A percentile compares a stretch with the other conserved stretches of the same genome.
Evolutionary conservation across 495 filamentous ascomycete species (phyloP).

Genomic region (Aspergillus ellipticus): DNA sequence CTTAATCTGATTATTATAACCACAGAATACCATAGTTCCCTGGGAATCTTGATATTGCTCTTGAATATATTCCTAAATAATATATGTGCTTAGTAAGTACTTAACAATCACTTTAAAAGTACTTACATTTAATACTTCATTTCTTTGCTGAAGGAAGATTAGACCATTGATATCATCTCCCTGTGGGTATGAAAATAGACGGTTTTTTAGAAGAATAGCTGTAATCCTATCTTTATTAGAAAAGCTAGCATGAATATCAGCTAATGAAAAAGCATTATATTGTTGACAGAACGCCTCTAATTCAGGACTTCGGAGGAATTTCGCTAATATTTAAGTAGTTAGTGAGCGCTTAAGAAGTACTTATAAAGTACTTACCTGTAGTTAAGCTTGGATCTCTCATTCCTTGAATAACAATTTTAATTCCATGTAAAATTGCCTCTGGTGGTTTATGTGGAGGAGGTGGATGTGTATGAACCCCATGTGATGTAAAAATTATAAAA

Average conservation of each 20-base stretch:
- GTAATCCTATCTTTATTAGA: constrained; percentile 10
- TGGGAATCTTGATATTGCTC: constrained; percentile 6
- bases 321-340: constrained; percentile 1
- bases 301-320: constrained; percentile 10
- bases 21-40: constrained; percentile 9
- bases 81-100: no score
- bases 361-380: not conserved
- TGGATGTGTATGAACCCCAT: no score
- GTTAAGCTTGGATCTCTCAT: no score
- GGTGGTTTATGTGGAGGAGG: no score
- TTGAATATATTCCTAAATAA: constrained; percentile 16
- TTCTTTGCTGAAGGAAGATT: constrained; percentile 8
- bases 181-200: constrained; percentile 3
- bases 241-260: constrained; percentile 9
- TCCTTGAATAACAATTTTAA: no score
- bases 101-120: constrained; percentile 8
- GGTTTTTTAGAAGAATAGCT: constrained; percentile 11
- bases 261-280: constrained; percentile 6
- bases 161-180: constrained; percentile 11
- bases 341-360: not conserved
- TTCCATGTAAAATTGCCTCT: no score
- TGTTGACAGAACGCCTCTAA: constrained; percentile 8
- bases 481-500: no score
- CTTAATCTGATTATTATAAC: constrained; percentile 5
- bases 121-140: not conserved